Base-by-base conservation (phyloP, 1,139 yeast species). In the Saccharomyces hybrid region DNA sequence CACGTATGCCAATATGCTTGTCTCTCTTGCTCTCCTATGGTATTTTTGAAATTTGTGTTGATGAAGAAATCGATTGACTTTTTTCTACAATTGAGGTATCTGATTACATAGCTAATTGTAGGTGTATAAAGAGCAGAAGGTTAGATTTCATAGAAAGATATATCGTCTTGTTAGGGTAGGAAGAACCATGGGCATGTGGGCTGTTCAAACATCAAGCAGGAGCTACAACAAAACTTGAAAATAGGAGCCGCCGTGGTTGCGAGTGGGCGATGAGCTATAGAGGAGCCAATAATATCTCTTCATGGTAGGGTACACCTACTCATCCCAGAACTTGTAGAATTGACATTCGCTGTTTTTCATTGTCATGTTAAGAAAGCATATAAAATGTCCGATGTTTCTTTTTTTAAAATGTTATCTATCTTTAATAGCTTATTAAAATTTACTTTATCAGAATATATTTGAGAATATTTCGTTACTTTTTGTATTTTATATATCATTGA, bases 401-500 rank as follows among this genome's bases (percentile, higher is more conserved):
- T 58, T 87, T 90, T 63, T 88, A 77, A 68, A 32, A 34, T 27
- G 19, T 32, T 26, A 19, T 42, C n/a, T 9, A 16, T 16, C 16
- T 38, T 16, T 9, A 38, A 12, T 32, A 38, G 24, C 11, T 11
- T 38, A 38, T 38, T 38, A 38, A 38, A 38, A 38, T 16, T 38
- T 16, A 16, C 16, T 38, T 38, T 16, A 16, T 38, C 44, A 38
- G 44, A 38, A 38, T 38, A 38, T 38, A 38, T 38, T 16, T 38
- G 44, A 24, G 24, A 38, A 4, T 16, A 9, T 16, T 38, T 24
- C 26, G 12, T 38, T 16, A 38, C 11, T 16, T 38, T 24, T 38
- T 38, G 42, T 19, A 38, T 16, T 12, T 8, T 16, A 38, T 31
- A 44, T 19, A 49, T 49, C 52, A 49, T 47, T 11, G 47, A 24